phyloP scores from a whole-genome alignment of 2,329 filamentous ascomycete genomes.

The Talaromyces sp. region DNA sequence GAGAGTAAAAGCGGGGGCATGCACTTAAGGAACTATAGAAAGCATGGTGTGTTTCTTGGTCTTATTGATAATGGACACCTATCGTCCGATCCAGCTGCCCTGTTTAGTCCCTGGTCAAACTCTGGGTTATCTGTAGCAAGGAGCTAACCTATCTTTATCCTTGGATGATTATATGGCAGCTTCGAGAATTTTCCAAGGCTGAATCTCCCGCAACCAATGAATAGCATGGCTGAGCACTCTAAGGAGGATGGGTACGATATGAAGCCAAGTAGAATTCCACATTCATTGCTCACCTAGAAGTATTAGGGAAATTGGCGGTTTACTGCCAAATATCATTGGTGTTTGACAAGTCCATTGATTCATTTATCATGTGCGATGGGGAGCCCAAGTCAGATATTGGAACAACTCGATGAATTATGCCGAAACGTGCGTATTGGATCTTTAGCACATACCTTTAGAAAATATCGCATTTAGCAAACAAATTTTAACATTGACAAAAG shows the following conservation, averaged over 20 bases:
- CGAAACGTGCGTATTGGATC: background rate
- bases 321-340: background rate
- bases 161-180: background rate
- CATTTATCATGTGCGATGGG: background rate
- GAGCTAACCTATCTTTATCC: background rate
- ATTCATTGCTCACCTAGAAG: background rate
- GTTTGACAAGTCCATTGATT: background rate
- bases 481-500: background rate
- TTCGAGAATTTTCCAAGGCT: too few species aligned
- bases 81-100: too few species aligned
- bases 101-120: too few species aligned
- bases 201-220: background rate
- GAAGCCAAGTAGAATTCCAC: background rate
- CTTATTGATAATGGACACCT: too few species aligned
- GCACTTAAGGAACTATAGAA: background rate
- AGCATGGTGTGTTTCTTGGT: background rate
- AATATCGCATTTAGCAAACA: background rate
- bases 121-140: too few species aligned
- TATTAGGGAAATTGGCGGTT: background rate
- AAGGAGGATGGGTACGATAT: background rate
- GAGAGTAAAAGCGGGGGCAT: background rate
- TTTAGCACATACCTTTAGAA: background rate
- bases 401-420: background rate
- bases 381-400: background rate
- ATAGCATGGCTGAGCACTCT: background rate